phyloP scores from a whole-genome alignment of 139 green algal genomes.

The Closterium sp. region DNA sequence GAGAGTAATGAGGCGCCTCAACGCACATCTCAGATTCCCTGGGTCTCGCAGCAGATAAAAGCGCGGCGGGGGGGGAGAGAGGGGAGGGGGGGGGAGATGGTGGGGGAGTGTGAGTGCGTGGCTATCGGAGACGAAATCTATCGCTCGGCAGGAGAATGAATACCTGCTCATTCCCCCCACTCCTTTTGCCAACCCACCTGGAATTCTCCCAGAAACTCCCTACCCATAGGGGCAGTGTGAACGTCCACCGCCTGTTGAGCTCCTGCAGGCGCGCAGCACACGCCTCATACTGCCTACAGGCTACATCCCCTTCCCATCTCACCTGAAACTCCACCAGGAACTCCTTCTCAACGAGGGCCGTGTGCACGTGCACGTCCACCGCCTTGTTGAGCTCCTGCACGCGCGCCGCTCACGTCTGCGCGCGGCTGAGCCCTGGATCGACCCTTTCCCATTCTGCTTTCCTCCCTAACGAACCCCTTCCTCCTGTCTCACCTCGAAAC shows the following conservation, averaged over 20 bases:
- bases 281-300: too few species aligned
- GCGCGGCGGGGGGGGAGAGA: slow-evolving; percentile 56
- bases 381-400: slow-evolving; percentile 94
- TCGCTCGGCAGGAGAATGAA: too few species aligned
- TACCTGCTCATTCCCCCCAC: too few species aligned
- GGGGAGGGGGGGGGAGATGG: too few species aligned
- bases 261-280: too few species aligned
- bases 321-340: slow-evolving; percentile 81
- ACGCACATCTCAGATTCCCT: too few species aligned
- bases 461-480: neutral
- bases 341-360: slow-evolving; percentile 60
- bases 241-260: too few species aligned
- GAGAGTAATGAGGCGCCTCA: too few species aligned
- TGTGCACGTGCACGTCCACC: slow-evolving; percentile 70
- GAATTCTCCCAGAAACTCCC: neutral
- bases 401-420: slow-evolving; percentile 80
- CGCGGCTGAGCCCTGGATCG: slow-evolving; percentile 84
- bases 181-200: neutral
- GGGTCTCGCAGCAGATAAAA: slow-evolving; percentile 83
- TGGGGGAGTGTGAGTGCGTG: slow-evolving; percentile 36
- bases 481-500: slow-evolving; percentile 70
- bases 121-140: slow-evolving; percentile 78
- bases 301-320: neutral
- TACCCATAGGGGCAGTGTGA: too few species aligned
- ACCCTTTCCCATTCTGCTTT: too few species aligned